These are phyloP conservation scores for Melocanna baccifera DNA, from an alignment of 176 grass and related monocot genomes.

Conservation along the genomic window DNA sequence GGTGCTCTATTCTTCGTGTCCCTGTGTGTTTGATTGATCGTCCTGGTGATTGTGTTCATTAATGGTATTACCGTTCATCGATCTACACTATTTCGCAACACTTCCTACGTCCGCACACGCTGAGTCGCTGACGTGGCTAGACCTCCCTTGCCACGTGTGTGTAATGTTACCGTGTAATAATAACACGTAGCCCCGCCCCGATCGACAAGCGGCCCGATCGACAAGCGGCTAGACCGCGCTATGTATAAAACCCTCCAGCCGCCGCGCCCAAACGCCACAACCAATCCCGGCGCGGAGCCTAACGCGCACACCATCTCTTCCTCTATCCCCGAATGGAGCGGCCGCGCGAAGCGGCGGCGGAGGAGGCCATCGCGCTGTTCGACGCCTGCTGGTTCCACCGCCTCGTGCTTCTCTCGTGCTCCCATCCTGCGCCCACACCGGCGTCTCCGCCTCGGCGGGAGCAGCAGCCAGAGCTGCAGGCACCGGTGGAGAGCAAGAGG, in stretches of 20 bases:
- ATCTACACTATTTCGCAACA: too few relatives aligned
- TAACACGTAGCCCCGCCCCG: neutral
- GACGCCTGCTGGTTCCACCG: conserved; percentile 65
- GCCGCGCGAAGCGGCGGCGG: neutral
- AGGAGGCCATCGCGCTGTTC: conserved; percentile 44
- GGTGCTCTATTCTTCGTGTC: too few relatives aligned
- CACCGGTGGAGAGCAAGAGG: neutral
- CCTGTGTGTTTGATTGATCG: too few relatives aligned
- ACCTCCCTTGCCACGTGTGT: neutral
- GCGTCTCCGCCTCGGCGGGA: neutral
- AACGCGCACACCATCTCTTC: neutral
- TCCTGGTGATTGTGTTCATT: too few relatives aligned
- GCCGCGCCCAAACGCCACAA: neutral
- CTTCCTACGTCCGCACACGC: neutral
- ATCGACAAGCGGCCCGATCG: neutral
- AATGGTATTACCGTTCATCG: too few relatives aligned
- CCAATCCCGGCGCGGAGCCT: neutral
- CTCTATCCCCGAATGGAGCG: neutral
- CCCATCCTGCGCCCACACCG: neutral
- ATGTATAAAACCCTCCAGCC: conserved; percentile 20
- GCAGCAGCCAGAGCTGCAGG: neutral
- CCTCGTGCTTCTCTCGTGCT: conserved; percentile 43
- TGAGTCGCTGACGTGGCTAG: neutral
- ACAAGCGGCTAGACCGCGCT: neutral
- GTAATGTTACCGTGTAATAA: neutral